Base-by-base conservation (phyloP, 768 basidiomycete species). In the Amanita inopinata region DNA sequence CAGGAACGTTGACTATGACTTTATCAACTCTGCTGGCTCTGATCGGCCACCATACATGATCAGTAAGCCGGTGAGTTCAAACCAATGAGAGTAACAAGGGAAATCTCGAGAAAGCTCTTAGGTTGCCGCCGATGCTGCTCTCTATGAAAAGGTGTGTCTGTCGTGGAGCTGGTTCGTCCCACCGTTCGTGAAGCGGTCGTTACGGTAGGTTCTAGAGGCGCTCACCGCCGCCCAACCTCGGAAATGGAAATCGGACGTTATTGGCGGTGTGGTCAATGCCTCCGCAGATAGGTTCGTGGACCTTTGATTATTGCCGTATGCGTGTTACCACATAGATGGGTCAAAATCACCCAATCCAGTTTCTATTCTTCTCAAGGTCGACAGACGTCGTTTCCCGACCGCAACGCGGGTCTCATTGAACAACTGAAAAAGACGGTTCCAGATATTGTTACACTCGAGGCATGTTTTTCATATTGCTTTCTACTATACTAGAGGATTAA, bases 331-430 rank as follows among this genome's bases (percentile, higher is more conserved):
- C 22, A n/a, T 17, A 30, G 24, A 37, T 19, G 20, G 42, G 35
- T 39, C 27, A 32, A 14, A 17, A 27, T 17, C 42, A 28, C 39
- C 33, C 22, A 14, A 45, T 33, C 24, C 27, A 88, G 85, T 56
- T 88, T 88, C 62, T 89, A 89, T 63, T 86, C 85, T 37, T 87
- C 85, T 9, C 87, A 89, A 62, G 87, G 87, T 33, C 72, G 87
- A 49, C 77, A 78, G 51, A 88, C 85, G 2, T 82, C 83, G 3
- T 89, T 89, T 54, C 76, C 75, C 25, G 86, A 89, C 60, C 66
- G 74, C 54, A 90, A 89, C 56, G 64, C 65, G 23, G 61, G 66
- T 52, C 70, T 89, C 42, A 74, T 88, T 39, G 66, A 74, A 37
- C 59, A 69, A 30, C 59, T 89, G 33, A 65, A 70, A 51, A 53